Evolutionary conservation across 1,284 basidiomycete species (phyloP).

Genomic region (Blastosporella zonata): DNA sequence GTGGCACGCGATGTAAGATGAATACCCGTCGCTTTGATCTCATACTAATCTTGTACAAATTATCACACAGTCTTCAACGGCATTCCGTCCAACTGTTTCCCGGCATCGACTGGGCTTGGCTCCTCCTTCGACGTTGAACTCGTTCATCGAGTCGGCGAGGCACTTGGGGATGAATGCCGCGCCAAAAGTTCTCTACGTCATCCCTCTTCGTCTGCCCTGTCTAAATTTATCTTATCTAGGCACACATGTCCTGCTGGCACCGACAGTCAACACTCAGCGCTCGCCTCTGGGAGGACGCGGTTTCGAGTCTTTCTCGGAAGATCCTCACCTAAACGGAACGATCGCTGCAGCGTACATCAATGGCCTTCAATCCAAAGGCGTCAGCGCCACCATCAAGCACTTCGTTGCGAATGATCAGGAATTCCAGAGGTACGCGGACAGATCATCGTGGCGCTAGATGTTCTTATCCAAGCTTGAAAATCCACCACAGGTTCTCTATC

Average conservation of each 20-base stretch:
- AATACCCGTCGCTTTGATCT: not conserved
- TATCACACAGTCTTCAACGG: slow-evolving; percentile 42
- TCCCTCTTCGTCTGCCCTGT: not conserved
- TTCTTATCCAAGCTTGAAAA: not conserved
- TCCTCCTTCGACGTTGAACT: slow-evolving; percentile 50
- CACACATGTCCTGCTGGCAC: slow-evolving; percentile 45
- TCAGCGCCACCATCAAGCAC: slow-evolving; percentile 47
- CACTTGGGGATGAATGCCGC: slow-evolving; percentile 44
- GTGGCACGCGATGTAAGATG: slow-evolving; percentile 40
- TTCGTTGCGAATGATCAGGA: slow-evolving; percentile 53
- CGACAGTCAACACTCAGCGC: slow-evolving; percentile 54
- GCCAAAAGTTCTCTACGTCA: slow-evolving; percentile 34
- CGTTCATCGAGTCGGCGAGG: slow-evolving; percentile 37
- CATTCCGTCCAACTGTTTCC: slow-evolving; percentile 45
- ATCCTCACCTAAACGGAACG: slow-evolving; percentile 35
- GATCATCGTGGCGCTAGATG: not conserved
- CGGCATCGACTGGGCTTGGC: slow-evolving; percentile 47
- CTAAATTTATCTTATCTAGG: slow-evolving; percentile 21
- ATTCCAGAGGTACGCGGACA: slow-evolving; percentile 32
- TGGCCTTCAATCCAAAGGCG: slow-evolving; percentile 49
- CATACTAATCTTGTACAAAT: not conserved
- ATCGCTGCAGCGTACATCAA: slow-evolving; percentile 53
- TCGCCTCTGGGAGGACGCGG: slow-evolving; percentile 46
- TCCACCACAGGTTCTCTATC: slow-evolving; percentile 41
- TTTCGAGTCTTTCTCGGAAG: slow-evolving; percentile 55